Evolutionary conservation across 179 eudicot genomes (phyloP).

Genomic region (Kewa caespitosa): DNA sequence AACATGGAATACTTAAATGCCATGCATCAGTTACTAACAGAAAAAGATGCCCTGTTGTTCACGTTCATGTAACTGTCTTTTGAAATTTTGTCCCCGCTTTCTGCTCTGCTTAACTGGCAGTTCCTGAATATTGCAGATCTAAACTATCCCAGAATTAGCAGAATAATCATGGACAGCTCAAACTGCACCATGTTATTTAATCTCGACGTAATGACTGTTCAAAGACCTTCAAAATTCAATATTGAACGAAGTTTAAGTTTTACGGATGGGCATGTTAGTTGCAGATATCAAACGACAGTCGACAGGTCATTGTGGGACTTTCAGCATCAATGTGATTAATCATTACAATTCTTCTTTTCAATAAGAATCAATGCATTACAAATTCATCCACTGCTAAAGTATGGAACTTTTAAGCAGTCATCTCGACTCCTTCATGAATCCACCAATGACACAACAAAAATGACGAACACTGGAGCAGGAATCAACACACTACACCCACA

Average conservation of each 20-base stretch:
- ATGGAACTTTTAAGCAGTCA: conserved; percentile 1
- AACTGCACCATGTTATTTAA: background rate
- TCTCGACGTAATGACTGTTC: background rate
- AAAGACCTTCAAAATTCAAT: background rate
- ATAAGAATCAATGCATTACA: conserved; percentile 16
- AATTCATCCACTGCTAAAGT: background rate
- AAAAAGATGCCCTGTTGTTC: background rate
- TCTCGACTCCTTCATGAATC: conserved; percentile 5
- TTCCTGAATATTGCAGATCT: background rate
- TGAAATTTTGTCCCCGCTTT: background rate
- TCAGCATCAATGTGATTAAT: conserved; percentile 4
- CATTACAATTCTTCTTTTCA: conserved; percentile 13
- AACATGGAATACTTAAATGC: background rate
- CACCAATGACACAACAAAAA: background rate
- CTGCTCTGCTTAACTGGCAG: background rate
- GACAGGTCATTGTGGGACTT: background rate
- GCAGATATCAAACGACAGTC: background rate
- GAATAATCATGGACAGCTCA: background rate
- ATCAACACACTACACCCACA: conserved; percentile 5
- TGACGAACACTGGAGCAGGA: background rate
- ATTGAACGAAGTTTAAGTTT: background rate
- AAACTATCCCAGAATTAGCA: too few species aligned
- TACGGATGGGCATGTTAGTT: background rate
- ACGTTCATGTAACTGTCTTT: background rate
- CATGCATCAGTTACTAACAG: background rate